Conservation (phyloP, 139 green algal genomes). For the Ostreobium quekettii region DNA sequence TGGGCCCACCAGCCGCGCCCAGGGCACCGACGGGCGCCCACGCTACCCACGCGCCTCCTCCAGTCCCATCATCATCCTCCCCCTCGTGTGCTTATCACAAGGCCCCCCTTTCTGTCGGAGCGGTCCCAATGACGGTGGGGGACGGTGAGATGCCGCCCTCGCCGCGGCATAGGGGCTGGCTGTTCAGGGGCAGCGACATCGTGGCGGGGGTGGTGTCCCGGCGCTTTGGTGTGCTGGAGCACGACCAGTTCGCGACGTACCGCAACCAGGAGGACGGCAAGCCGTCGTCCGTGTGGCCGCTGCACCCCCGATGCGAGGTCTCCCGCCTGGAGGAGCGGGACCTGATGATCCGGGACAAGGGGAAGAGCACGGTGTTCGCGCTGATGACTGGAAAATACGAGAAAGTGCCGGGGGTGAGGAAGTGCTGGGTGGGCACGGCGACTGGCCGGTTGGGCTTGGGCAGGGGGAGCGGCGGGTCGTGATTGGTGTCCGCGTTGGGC, state of each 20-base stretch:
- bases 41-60: too few relatives aligned
- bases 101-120: too few relatives aligned
- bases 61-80: too few relatives aligned
- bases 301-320: conserved; percentile 3
- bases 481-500: too few relatives aligned
- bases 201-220: not conserved
- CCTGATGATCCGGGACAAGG: not conserved
- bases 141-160: too few relatives aligned
- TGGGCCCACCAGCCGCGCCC: too few relatives aligned
- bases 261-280: not conserved
- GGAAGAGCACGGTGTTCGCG: conserved; percentile 7
- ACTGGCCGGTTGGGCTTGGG: too few relatives aligned
- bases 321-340: not conserved
- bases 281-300: not conserved
- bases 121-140: too few relatives aligned
- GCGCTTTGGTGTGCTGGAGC: conserved; percentile 3
- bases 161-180: conserved; percentile 2
- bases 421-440: too few relatives aligned
- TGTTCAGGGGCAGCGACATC: conserved; percentile 21
- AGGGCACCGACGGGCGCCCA: too few relatives aligned
- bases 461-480: too few relatives aligned
- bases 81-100: too few relatives aligned
- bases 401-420: conserved; percentile 4
- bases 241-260: not conserved
- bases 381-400: conserved; percentile 8